These are phyloP conservation scores for Diaporthe ampelina DNA, from an alignment of 2,329 filamentous ascomycete genomes.

Conservation along the genomic window DNA sequence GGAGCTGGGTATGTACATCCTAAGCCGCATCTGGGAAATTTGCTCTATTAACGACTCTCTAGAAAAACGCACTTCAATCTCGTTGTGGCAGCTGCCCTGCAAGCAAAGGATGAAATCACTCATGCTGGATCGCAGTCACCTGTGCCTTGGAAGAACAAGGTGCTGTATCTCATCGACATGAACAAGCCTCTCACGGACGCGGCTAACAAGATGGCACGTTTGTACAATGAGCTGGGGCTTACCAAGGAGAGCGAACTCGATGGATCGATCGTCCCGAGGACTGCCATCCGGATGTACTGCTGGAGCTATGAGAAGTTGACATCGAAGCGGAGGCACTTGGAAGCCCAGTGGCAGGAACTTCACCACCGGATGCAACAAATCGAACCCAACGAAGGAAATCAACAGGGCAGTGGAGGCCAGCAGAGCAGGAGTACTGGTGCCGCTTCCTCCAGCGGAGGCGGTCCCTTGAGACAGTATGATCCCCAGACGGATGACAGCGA, in stretches of 20 bases:
- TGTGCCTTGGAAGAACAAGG: not conserved
- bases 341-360: not conserved
- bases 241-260: too few relatives aligned
- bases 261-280: too few relatives aligned
- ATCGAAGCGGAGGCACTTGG: not conserved
- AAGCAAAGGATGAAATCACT: not conserved
- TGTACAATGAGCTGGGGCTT: not conserved
- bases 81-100: not conserved
- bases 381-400: too few relatives aligned
- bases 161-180: constrained; percentile 14
- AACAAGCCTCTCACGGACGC: not conserved
- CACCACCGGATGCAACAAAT: not conserved
- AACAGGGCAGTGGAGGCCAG: too few relatives aligned
- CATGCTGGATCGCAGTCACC: too few relatives aligned
- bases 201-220: constrained; percentile 10
- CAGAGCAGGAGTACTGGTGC: too few relatives aligned
- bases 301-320: constrained; percentile 7
- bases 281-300: constrained; percentile 4
- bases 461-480: too few relatives aligned
- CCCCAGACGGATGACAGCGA: too few relatives aligned
- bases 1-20: constrained; percentile 2
- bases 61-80: constrained; percentile 16
- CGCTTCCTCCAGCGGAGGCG: too few relatives aligned
- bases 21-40: too few relatives aligned
- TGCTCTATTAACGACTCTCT: too few relatives aligned